A percentile compares a stretch with the other conserved stretches of the same genome.
Evolutionary conservation across 2,329 filamentous ascomycete species (phyloP).

Genomic region (Huntiella bhutanensis): DNA sequence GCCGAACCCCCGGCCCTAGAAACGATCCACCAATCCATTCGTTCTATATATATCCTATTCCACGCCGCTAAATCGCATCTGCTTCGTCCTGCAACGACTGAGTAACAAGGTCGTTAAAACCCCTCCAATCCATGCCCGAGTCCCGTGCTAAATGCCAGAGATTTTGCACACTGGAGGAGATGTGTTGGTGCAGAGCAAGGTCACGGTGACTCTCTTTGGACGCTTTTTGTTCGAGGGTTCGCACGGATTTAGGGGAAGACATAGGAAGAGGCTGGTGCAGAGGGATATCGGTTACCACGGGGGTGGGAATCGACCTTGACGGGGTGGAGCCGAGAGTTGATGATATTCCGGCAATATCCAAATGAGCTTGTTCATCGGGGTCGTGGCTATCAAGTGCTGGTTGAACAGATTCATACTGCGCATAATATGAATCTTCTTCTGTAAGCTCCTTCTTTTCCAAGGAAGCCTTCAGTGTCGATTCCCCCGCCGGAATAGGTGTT

Average conservation of each 20-base stretch:
- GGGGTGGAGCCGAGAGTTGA: too few relatives aligned
- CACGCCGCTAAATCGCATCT: background rate
- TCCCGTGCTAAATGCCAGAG: too few relatives aligned
- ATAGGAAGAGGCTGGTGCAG: too few relatives aligned
- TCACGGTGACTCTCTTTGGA: too few relatives aligned
- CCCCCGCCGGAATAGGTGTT: conserved; percentile 28
- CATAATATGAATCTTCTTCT: conserved; percentile 54
- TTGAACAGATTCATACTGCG: conserved; percentile 59
- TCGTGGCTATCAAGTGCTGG: conserved; percentile 67
- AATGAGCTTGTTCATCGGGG: conserved; percentile 39
- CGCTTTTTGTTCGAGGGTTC: too few relatives aligned
- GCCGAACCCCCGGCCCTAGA: too few relatives aligned
- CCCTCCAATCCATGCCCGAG: background rate
- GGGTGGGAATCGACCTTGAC: too few relatives aligned
- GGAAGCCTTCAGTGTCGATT: conserved; percentile 3
- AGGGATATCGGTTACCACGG: too few relatives aligned
- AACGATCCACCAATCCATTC: too few relatives aligned
- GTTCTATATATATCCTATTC: background rate
- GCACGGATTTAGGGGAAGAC: too few relatives aligned
- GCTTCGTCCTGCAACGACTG: background rate
- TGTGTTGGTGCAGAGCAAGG: too few relatives aligned
- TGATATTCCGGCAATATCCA: conserved; percentile 19
- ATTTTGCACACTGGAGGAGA: too few relatives aligned
- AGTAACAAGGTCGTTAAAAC: background rate
- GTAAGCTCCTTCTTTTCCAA: conserved; percentile 17